Evolutionary conservation across 1,284 basidiomycete species (phyloP).

Genomic region (Ceratobasidium sp.): DNA sequence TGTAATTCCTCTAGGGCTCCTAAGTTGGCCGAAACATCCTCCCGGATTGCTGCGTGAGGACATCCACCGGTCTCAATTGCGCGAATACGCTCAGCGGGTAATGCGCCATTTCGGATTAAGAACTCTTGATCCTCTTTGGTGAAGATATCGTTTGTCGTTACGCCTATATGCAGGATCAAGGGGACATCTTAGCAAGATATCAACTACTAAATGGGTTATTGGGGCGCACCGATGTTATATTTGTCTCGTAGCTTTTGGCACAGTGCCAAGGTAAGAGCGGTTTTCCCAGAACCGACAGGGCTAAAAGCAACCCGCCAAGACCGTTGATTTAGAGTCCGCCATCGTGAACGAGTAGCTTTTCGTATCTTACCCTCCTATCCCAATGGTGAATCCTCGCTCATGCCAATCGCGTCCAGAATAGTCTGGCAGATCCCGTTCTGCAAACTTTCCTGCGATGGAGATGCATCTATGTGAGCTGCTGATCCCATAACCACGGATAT

Average conservation of each 20-base stretch:
- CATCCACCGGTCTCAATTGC: conserved; percentile 98
- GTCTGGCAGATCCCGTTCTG: conserved; percentile 93
- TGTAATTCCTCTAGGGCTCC: conserved; percentile 95
- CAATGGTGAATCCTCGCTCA: conserved; percentile 96
- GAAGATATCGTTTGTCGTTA: conserved; percentile 97
- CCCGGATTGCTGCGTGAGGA: conserved; percentile 95
- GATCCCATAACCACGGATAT: conserved; percentile 14
- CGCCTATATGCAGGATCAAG: conserved; percentile 69
- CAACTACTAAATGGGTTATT: not conserved
- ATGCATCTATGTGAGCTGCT: conserved; percentile 43
- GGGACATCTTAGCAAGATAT: not conserved
- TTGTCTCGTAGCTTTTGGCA: conserved; percentile 85
- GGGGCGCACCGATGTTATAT: conserved; percentile 87
- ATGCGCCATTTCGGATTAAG: conserved; percentile 90
- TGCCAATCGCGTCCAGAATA: conserved; percentile 87
- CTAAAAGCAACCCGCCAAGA: conserved; percentile 60
- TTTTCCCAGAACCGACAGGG: conserved; percentile 98
- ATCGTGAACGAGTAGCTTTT: not conserved
- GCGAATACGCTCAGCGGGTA: conserved; percentile 87
- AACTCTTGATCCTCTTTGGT: conserved; percentile 99
- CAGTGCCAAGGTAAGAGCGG: conserved; percentile 92
- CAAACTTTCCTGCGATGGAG: conserved; percentile 79
- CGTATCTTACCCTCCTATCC: conserved; percentile 86
- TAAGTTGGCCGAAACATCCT: conserved; percentile 98
- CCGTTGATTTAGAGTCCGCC: not conserved